Base-by-base conservation (phyloP, 192 early-diverging fungal species). In the Funneliformis mosseae region DNA sequence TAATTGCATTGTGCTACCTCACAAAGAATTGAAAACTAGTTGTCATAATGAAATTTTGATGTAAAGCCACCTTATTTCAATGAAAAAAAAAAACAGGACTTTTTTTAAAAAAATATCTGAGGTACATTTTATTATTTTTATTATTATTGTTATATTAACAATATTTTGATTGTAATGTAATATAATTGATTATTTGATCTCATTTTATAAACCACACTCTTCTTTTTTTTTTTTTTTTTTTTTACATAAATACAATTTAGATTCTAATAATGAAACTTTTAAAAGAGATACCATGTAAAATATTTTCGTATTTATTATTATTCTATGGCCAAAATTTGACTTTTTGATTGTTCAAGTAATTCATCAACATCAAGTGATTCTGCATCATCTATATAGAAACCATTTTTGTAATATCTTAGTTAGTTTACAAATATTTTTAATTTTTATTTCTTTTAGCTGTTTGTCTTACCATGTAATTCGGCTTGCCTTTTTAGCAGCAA, bases 1-100 rank as follows among this genome's bases (percentile, higher is more conserved):
- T 81, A 97, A 98, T 89, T 98, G 96, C 79, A 96, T 98, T 76
- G 97, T 99, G 41, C 83, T 99, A 80, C 98, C 98, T 33, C 94
- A 98, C 89, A 99, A 99, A 92, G 98, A 97, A 76, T 88, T 99
- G 75, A 94, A 94, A 84, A 77, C 85, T 59, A 93, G 90, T 85
- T 95, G 92, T 88, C 95, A 97, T 84, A 94, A 96, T 83, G 96
- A 97, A 84, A 95, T 99, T 82, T 88, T 99, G 48, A 97, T 98
- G 97, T 98, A 91, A 89, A 33, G 18, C 43, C 43, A 45, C 5
- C 9, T 45, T 45, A 45, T 45, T 43, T 45, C 5, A 45, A 45
- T 7, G 43, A 45, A 45, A 45, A 6, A 45, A 45, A 33, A 33
- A 0, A n/a, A n/a, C n/a, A n/a, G 33, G 33, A 33, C 33, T 33